Percentiles rank a stretch among this genome's conserved stretches.
Conservation (phyloP, 140 eudicot genomes). For the Oenanthe javanica region DNA sequence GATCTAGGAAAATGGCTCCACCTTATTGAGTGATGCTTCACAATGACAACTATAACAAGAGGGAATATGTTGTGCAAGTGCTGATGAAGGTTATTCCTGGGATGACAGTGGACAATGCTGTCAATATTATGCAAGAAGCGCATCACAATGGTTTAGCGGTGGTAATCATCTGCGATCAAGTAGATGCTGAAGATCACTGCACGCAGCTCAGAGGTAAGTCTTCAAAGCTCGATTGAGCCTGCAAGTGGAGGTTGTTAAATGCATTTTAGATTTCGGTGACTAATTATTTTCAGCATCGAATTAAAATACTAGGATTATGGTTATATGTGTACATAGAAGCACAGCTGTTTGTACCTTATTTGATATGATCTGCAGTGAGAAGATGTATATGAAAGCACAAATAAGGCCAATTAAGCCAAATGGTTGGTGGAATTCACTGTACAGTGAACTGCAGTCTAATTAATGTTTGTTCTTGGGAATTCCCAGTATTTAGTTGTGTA, state of each 20-base stretch:
- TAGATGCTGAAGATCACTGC: slow-evolving; percentile 95
- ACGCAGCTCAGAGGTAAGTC: slow-evolving; percentile 87
- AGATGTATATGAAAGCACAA: slow-evolving; percentile 1
- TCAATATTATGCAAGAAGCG: slow-evolving; percentile 93
- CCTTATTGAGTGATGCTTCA: slow-evolving; percentile 93
- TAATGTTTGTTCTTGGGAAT: neutral
- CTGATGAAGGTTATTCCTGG: slow-evolving; percentile 96
- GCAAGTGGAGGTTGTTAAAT: slow-evolving; percentile 80
- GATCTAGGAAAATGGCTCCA: slow-evolving; percentile 83
- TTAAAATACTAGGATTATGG: slow-evolving; percentile 33
- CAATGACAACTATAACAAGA: slow-evolving; percentile 80
- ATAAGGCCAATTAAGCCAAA: slow-evolving; percentile 11
- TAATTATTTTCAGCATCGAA: slow-evolving; percentile 7
- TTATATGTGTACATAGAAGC: slow-evolving; percentile 25
- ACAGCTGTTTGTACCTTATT: slow-evolving; percentile 5
- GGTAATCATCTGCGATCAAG: slow-evolving; percentile 82
- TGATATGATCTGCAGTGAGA: neutral
- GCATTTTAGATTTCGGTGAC: neutral
- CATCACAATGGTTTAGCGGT: slow-evolving; percentile 75
- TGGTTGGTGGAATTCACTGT: neutral
- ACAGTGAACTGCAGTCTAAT: neutral
- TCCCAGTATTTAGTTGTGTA: neutral
- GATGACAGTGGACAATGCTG: slow-evolving; percentile 87
- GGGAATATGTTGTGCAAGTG: slow-evolving; percentile 96
- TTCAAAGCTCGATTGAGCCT: slow-evolving; percentile 84